Evolutionary conservation across 2,329 filamentous ascomycete species (phyloP), one percentile per base, ranked within the genome.

Genomic region (Gaeumannomyces tritici): DNA sequence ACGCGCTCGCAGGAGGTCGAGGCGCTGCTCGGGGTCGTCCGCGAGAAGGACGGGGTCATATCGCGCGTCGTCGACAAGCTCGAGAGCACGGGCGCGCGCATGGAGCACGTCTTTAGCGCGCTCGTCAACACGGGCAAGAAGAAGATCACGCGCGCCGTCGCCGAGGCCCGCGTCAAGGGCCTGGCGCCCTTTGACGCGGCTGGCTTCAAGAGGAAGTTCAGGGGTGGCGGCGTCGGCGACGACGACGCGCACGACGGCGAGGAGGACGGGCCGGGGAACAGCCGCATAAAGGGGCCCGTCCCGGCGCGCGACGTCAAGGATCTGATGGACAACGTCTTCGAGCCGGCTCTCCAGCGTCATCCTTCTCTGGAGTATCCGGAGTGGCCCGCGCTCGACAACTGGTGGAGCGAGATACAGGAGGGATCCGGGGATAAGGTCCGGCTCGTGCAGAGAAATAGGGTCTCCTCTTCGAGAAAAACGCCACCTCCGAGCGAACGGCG

Each of bases 31-130:
- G 66, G 72, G 1, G 70, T 74, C 5, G 70, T 85, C 13, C 71
- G 69, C 11, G 77, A 83, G 28, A 85, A 85, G 68, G 83, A 85
- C 64, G 70, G 70, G 2, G 74, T 84, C 24, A 77, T 85, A 54
- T 70, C 70, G 13, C 82, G 78, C 64, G 70, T 85, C 21, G 66
- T 80, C 4, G 82, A 85, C 67, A 85, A 85, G 70, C 71, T 85
- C 0, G 81, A 82, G 63, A 75, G 77, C 2, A 76, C 78, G 61
- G 80, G 81, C 2, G 79, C 74, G 0, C 79, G 81, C 0, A 69
- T 84, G 11, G 83, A 84, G 63, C 75, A 81, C 64, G 74, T 84
- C 12, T 86, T 85, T 69, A 79, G 79, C 35, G 67, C 75, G 7
- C 70, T 84, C 3, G 77, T 79, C 0, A 56, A 3, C 64, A 61